phyloP scores from a whole-genome alignment of 345 rosid genomes.

The Geranium brycei region DNA sequence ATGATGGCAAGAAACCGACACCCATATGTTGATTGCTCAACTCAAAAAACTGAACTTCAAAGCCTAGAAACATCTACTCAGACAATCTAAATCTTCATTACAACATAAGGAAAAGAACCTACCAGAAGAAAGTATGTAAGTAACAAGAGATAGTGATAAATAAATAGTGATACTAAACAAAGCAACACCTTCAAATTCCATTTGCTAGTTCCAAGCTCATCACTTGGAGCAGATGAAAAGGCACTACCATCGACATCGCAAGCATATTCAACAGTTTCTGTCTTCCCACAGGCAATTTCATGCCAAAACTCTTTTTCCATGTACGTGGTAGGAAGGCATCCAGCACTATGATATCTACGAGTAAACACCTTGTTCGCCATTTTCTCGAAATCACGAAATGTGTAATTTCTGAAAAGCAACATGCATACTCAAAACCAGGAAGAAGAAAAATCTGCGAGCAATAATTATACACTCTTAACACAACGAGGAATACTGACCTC shows the following conservation, averaged over 20 bases:
- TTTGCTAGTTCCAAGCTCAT: slow-evolving; percentile 93
- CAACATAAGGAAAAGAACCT: background rate
- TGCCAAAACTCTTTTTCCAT: slow-evolving; percentile 99
- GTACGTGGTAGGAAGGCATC: slow-evolving; percentile 78
- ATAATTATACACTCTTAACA: slow-evolving; percentile 4
- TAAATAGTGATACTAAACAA: slow-evolving; percentile 11
- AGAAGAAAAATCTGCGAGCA: slow-evolving; percentile 7
- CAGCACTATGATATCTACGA: slow-evolving; percentile 86
- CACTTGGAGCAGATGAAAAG: slow-evolving; percentile 78
- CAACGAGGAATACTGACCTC: slow-evolving; percentile 37
- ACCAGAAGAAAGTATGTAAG: background rate
- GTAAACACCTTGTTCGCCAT: slow-evolving; percentile 95
- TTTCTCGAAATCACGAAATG: slow-evolving; percentile 93
- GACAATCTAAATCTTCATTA: background rate
- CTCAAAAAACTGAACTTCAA: too few species aligned
- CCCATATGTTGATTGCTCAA: too few species aligned
- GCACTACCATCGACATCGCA: slow-evolving; percentile 99
- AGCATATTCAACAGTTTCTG: slow-evolving; percentile 97
- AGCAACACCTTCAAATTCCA: slow-evolving; percentile 90
- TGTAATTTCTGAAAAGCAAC: slow-evolving; percentile 63
- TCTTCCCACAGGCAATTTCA: slow-evolving; percentile 91
- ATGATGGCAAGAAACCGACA: too few species aligned
- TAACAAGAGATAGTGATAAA: background rate
- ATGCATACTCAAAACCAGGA: slow-evolving; percentile 19
- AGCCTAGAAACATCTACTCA: too few species aligned